phyloP scores from a whole-genome alignment of 176 grass and related monocot genomes.

The Ensete ventricosum region DNA sequence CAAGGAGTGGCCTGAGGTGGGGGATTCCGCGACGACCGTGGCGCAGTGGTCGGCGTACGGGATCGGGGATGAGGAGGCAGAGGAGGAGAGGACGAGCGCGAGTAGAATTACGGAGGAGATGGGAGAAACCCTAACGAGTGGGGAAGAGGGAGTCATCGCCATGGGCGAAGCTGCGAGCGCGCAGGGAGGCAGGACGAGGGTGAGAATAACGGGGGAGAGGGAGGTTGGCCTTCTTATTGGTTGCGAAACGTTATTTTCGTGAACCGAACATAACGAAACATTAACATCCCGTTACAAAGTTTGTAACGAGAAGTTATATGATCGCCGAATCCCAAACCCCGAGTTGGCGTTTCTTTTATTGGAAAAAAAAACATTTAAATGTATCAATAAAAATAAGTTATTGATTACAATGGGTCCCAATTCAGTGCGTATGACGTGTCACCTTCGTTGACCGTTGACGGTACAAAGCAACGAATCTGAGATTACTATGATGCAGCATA shows the following conservation, averaged over 20 bases:
- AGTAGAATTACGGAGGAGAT: constrained; percentile 24
- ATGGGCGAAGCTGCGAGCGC: not conserved
- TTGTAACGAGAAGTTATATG: too few species aligned
- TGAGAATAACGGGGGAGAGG: not conserved
- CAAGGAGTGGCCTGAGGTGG: not conserved
- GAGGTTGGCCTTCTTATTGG: too few species aligned
- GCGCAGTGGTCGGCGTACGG: constrained; percentile 47
- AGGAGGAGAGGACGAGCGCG: not conserved
- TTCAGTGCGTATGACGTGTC: too few species aligned
- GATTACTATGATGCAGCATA: too few species aligned
- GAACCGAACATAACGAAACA: not conserved
- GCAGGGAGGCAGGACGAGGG: not conserved
- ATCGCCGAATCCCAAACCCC: too few species aligned
- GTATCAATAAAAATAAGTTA: too few species aligned
- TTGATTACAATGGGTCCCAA: too few species aligned
- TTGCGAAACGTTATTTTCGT: not conserved
- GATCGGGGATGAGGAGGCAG: not conserved
- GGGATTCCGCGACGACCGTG: constrained; percentile 21
- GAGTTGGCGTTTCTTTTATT: too few species aligned
- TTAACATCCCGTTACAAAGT: not conserved
- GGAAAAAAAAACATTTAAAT: too few species aligned
- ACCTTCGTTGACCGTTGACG: too few species aligned
- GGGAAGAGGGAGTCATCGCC: constrained; percentile 9
- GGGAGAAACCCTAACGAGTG: constrained; percentile 7
- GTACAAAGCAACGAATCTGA: too few species aligned